These are phyloP conservation scores for Epichloe brachyelytri DNA, from an alignment of 2,329 filamentous ascomycete genomes.

Conservation along the genomic window DNA sequence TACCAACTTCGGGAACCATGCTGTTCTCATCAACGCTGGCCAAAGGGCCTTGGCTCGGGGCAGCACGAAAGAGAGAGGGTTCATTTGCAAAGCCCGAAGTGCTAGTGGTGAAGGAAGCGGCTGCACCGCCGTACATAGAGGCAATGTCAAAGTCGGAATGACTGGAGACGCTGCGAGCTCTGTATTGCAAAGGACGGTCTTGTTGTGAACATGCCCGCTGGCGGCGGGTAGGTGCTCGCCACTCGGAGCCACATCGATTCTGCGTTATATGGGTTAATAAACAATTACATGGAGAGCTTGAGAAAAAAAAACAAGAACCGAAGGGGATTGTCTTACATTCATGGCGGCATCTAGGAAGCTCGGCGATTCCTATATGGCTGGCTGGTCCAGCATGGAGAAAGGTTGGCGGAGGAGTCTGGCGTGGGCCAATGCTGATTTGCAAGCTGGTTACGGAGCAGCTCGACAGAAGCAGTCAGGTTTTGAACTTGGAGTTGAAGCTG, in stretches of 20 bases:
- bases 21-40: slow-evolving; percentile 24
- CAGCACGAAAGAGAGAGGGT: slow-evolving; percentile 20
- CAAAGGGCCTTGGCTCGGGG: slow-evolving; percentile 19
- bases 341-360: slow-evolving; percentile 1
- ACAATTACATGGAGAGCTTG: background rate
- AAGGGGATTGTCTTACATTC: slow-evolving; percentile 2
- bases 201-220: slow-evolving; percentile 18
- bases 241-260: slow-evolving; percentile 1
- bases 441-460: background rate
- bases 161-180: slow-evolving; percentile 32
- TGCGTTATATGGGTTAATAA: background rate
- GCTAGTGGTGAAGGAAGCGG: slow-evolving; percentile 16
- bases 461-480: background rate
- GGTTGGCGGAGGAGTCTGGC: background rate
- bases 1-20: slow-evolving; percentile 19
- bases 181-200: slow-evolving; percentile 21
- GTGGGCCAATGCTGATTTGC: background rate
- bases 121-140: slow-evolving; percentile 3
- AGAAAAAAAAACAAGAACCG: background rate
- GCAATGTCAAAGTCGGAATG: slow-evolving; percentile 24
- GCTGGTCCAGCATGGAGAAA: background rate
- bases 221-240: slow-evolving; percentile 8
- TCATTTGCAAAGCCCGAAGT: slow-evolving; percentile 12
- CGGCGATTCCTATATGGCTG: background rate
- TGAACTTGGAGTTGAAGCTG: background rate